Evolutionary conservation across 2,329 filamentous ascomycete species (phyloP).

Genomic region (Nothopassalora personata): DNA sequence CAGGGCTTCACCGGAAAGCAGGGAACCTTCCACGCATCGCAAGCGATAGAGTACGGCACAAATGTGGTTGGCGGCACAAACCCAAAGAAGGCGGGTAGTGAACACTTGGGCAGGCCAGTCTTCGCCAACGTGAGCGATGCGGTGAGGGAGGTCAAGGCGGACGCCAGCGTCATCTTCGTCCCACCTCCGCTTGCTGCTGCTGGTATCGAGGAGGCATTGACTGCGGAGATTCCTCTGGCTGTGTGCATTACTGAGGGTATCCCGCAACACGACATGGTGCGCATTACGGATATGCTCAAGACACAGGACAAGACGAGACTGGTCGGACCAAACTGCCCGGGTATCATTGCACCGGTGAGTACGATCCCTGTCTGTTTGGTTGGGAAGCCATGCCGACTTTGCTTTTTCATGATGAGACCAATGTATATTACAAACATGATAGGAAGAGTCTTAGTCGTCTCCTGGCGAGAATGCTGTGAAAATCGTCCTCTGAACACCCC

Average conservation of each 20-base stretch:
- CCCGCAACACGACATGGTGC: constrained; percentile 98
- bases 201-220: constrained; percentile 94
- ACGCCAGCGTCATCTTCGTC: constrained; percentile 91
- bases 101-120: constrained; percentile 86
- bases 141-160: constrained; percentile 83
- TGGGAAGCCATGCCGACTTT: constrained; percentile 1
- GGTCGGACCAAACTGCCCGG: constrained; percentile 96
- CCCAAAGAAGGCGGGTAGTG: constrained; percentile 92
- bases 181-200: constrained; percentile 90
- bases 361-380: constrained; percentile 3
- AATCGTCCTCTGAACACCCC: constrained; percentile 15
- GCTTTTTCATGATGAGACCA: constrained; percentile 20
- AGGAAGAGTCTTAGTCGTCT: constrained; percentile 35
- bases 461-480: constrained; percentile 29
- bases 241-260: constrained; percentile 99
- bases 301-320: constrained; percentile 94
- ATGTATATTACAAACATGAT: constrained; percentile 32
- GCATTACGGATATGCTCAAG: constrained; percentile 97
- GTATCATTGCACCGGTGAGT: constrained; percentile 75
- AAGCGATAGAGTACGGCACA: constrained; percentile 98
- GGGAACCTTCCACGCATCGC: constrained; percentile 86
- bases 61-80: constrained; percentile 98
- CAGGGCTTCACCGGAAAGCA: constrained; percentile 84
- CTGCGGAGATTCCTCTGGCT: constrained; percentile 86
- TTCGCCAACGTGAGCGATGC: constrained; percentile 86